Conservation (phyloP, 1,284 basidiomycete species). For the Moniliophthora roreri region DNA sequence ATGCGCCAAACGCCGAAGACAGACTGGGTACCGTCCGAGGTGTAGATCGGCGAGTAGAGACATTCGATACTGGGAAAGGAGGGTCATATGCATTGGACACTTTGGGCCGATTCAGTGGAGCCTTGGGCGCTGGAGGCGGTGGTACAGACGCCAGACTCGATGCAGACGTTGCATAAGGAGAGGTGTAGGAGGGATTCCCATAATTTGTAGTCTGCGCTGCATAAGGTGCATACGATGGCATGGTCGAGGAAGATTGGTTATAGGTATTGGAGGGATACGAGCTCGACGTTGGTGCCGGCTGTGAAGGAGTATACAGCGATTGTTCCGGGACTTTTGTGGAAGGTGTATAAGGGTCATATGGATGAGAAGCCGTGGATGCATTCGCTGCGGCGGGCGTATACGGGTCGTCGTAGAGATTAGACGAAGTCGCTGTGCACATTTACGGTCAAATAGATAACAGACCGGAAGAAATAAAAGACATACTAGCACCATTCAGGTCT, state of each 20-base stretch:
- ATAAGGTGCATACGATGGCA: conserved; percentile 14
- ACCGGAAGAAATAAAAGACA: too few relatives aligned
- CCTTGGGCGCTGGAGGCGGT: conserved; percentile 30
- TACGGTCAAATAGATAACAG: too few relatives aligned
- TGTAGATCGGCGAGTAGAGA: conserved; percentile 36
- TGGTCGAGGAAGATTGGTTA: conserved; percentile 4
- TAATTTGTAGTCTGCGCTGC: conserved; percentile 13
- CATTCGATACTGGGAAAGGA: conserved; percentile 60
- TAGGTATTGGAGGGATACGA: conserved; percentile 4
- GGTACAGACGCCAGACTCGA: conserved; percentile 30
- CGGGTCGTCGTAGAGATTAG: too few relatives aligned
- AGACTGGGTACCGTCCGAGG: conserved; percentile 25
- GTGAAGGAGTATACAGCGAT: conserved; percentile 16
- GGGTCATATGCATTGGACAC: conserved; percentile 78
- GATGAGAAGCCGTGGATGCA: too few relatives aligned
- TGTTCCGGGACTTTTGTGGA: conserved; percentile 21
- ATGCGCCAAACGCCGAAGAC: conserved; percentile 27
- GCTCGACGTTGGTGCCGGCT: neutral
- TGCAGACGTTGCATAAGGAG: conserved; percentile 14
- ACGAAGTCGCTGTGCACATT: too few relatives aligned
- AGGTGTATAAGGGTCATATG: neutral
- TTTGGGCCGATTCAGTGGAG: conserved; percentile 56
- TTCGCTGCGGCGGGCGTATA: too few relatives aligned
- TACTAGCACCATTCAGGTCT: too few relatives aligned
- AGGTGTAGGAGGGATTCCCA: conserved; percentile 17